Percentiles rank a stretch among this genome's conserved stretches.
Conservation (phyloP, 768 basidiomycete species). For the Lactarius sp. region DNA sequence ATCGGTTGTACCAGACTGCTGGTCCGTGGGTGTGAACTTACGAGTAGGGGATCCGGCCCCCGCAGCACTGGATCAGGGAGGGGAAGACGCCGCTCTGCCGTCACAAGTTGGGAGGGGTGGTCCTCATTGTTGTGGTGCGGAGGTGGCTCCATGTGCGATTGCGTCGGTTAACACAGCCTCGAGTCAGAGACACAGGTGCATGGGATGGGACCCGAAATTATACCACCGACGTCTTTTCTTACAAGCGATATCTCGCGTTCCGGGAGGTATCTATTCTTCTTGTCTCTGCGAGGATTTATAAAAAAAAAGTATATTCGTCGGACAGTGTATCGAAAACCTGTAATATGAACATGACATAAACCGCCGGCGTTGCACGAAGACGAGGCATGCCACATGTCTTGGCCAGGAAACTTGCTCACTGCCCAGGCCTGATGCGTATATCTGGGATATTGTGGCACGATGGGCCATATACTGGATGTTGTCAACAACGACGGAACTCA, state of each 20-base stretch:
- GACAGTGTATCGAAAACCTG: background rate
- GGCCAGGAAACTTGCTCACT: background rate
- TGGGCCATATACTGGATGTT: background rate
- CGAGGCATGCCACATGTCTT: background rate
- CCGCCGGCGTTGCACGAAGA: background rate
- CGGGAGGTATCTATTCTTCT: background rate
- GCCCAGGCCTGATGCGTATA: background rate
- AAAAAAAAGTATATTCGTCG: background rate
- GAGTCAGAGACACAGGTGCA: too few species aligned
- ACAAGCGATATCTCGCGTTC: background rate
- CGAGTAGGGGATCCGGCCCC: too few species aligned
- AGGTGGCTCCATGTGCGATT: too few species aligned
- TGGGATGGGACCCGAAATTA: too few species aligned
- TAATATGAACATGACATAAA: background rate
- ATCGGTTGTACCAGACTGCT: too few species aligned
- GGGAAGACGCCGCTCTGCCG: too few species aligned
- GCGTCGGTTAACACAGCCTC: too few species aligned
- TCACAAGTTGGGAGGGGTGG: too few species aligned
- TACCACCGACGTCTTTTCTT: background rate
- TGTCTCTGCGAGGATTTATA: background rate
- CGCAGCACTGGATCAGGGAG: too few species aligned
- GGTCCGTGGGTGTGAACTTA: too few species aligned
- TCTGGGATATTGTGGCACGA: background rate
- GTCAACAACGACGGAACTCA: background rate
- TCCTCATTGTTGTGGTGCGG: too few species aligned